Evolutionary conservation across 1,284 basidiomycete species (phyloP).

Genomic region (Hymenochaete sp.): DNA sequence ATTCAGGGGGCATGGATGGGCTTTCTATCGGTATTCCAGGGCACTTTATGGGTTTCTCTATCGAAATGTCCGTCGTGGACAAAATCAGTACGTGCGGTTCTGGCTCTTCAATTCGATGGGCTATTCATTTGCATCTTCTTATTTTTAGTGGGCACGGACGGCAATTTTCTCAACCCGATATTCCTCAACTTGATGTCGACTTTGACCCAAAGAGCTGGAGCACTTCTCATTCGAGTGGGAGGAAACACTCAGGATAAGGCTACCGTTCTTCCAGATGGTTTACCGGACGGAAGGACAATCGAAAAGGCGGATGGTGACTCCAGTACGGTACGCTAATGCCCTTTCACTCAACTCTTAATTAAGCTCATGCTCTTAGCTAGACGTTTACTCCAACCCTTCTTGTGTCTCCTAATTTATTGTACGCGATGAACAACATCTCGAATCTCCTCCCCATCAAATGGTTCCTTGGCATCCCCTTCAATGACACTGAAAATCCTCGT

Average conservation of each 20-base stretch:
- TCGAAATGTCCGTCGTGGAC: slow-evolving; percentile 64
- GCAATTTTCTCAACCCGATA: slow-evolving; percentile 40
- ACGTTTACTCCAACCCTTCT: slow-evolving; percentile 34
- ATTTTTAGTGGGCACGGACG: slow-evolving; percentile 7
- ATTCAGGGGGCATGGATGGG: slow-evolving; percentile 31
- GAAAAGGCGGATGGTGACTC: slow-evolving; percentile 37
- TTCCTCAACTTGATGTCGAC: slow-evolving; percentile 73
- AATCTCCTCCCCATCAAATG: slow-evolving; percentile 32
- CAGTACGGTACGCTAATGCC: slow-evolving; percentile 33
- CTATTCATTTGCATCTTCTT: neutral
- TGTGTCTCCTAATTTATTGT: slow-evolving; percentile 35
- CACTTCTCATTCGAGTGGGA: slow-evolving; percentile 56
- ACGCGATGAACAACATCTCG: slow-evolving; percentile 35
- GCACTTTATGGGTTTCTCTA: slow-evolving; percentile 60
- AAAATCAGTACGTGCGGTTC: slow-evolving; percentile 44
- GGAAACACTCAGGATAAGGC: slow-evolving; percentile 71
- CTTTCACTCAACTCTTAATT: neutral
- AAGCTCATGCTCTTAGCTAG: slow-evolving; percentile 17
- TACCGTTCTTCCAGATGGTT: slow-evolving; percentile 34
- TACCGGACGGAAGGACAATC: slow-evolving; percentile 38
- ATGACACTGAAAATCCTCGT: slow-evolving; percentile 43
- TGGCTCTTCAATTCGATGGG: slow-evolving; percentile 32
- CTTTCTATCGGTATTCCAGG: slow-evolving; percentile 49
- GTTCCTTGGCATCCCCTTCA: slow-evolving; percentile 46
- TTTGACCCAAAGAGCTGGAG: slow-evolving; percentile 50